Evolutionary conservation across 2,329 filamentous ascomycete genomes (phyloP).

Genomic region (Metarhizium album): DNA sequence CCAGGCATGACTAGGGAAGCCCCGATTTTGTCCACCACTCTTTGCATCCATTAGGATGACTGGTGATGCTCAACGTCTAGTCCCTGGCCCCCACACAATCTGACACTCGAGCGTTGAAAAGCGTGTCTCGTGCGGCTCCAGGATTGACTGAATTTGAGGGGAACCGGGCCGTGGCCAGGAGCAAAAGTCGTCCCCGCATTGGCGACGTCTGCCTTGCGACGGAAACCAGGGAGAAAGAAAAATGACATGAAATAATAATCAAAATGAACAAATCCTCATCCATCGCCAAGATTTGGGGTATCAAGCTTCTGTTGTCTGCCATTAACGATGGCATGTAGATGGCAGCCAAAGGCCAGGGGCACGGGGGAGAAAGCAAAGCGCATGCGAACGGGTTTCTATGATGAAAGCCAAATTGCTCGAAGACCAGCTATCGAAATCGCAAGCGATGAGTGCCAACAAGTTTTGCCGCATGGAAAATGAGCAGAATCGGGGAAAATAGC

Average conservation of each 20-base stretch:
- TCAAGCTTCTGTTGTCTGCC: constrained; percentile 20
- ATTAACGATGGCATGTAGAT: constrained; percentile 6
- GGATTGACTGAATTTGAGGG: background rate
- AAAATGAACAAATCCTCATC: constrained; percentile 13
- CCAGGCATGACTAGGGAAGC: background rate
- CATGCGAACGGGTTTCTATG: constrained; percentile 11
- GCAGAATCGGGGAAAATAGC: constrained; percentile 1
- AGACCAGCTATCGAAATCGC: constrained; percentile 12
- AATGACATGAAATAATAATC: background rate
- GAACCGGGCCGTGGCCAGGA: background rate
- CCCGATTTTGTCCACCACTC: background rate
- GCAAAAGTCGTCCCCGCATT: background rate
- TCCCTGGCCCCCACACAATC: background rate
- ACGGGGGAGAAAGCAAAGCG: background rate
- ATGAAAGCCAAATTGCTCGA: constrained; percentile 13
- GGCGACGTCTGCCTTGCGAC: background rate
- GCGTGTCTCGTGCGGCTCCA: background rate
- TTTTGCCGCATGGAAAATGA: constrained; percentile 6
- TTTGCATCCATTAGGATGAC: background rate
- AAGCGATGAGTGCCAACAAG: background rate
- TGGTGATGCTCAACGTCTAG: background rate
- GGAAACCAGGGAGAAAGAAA: background rate
- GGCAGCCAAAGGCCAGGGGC: background rate
- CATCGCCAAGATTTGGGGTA: constrained; percentile 23
- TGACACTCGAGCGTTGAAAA: background rate